Base-by-base conservation (phyloP, 768 basidiomycete genomes). In the Tylopilus felleus region DNA sequence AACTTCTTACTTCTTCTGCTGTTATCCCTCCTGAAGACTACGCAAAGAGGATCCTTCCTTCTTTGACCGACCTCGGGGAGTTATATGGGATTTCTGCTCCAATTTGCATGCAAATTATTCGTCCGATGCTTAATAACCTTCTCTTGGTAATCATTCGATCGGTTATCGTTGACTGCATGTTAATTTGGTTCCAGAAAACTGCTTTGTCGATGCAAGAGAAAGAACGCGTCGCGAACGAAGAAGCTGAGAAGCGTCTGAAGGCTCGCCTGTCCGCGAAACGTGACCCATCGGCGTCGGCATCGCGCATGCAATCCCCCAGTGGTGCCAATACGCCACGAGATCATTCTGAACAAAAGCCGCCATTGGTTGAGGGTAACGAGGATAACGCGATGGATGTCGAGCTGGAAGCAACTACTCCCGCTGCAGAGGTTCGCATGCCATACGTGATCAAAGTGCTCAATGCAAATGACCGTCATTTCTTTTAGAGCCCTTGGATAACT, bases 61-160 rank as follows among this genome's bases (percentile, higher is more conserved):
- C 89, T 17, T 74, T 97, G 10, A 72, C 74, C 2, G 87, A 90
- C 27, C 79, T 98, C 9, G 85, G 85, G 49, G 76, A 80, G 48
- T 77, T 78, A 36, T 98, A 88, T 70, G 90, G 88, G 8, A 83
- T 99, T 42, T 83, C 85, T 54, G 83, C 89, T 35, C 82, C 90
- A 13, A 86, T 97, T 52, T 92, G 93, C 49, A 97, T 98, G 90
- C 93, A 95, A 66, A 87, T 98, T 53, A 80, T 92, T 36, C 83
- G 97, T 16, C 94, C 96, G 14, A 85, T 88, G 50, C 75, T 90
- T 41, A 83, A 89, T 58, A 73, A 74, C 9, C 72, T 77, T 27
- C 72, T 90, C 43, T 71, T 89, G 62, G 87, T 87, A 66, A 52
- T 79, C 73, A 1, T 43, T 40, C 13, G 5, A 31, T 28, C 2